Evolutionary conservation across 2,329 filamentous ascomycete genomes (phyloP).

Genomic region (Penicillium sp.): DNA sequence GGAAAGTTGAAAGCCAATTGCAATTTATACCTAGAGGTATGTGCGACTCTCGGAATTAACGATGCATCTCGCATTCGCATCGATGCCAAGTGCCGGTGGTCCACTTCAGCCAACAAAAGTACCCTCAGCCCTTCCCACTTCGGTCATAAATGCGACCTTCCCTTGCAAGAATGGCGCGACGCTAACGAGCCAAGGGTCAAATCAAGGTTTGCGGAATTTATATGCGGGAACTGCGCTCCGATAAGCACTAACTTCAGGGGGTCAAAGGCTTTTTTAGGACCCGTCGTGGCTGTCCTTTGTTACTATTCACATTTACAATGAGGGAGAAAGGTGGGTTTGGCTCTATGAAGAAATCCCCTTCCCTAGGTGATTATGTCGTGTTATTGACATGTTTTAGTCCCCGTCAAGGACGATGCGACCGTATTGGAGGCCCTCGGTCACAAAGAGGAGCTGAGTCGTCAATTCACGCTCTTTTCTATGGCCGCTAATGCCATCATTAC

Average conservation of each 20-base stretch:
- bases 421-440: constrained; percentile 3
- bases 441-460: constrained; percentile 7
- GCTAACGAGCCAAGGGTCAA: not conserved
- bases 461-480: constrained; percentile 10
- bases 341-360: no score
- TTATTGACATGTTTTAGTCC: not conserved
- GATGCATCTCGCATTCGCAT: not conserved
- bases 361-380: no score
- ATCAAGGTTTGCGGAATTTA: not conserved
- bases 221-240: not conserved
- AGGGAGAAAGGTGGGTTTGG: no score
- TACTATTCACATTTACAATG: no score
- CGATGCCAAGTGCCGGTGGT: not conserved
- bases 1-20: not conserved
- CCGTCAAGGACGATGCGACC: constrained; percentile 5
- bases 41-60: not conserved
- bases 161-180: not conserved
- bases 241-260: not conserved
- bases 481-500: constrained; percentile 9
- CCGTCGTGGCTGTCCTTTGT: no score
- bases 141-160: not conserved
- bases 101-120: not conserved
- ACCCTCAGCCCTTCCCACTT: not conserved
- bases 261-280: no score
- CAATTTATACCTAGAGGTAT: not conserved